Evolutionary conservation across 164 flowering plant genomes (phyloP), one percentile per base, ranked within the genome.

Genomic region (Piper betle): DNA sequence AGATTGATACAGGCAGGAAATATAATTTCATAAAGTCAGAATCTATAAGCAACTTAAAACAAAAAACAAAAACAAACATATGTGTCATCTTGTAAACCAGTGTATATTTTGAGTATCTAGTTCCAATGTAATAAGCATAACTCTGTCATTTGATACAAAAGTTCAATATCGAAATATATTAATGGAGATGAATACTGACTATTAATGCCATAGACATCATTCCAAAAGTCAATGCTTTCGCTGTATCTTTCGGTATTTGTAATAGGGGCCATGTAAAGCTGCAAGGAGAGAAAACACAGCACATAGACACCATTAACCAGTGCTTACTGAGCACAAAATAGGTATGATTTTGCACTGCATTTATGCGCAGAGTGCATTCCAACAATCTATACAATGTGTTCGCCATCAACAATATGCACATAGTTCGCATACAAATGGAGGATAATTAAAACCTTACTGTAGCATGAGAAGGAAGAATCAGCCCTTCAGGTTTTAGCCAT

Each of bases 401-500:
- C 50, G 1, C 15, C 50, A 46, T 46, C 10, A 9, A 12, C 50
- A 46, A 46, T 46, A 46, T 46, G 15, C 12, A 1, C 46, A 6
- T 9, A 10, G 50, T 6, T 12, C 15, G 6, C 10, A 9, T 10
- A 3, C 1, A 11, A 42, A 42, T 0, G 46, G 15, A 13, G 37
- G 18, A 33, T 3, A 48, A 18, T 16, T 25, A 15, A 61, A 40
- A 25, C 1, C 33, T 63, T 85, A 90, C 99, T 73, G 88, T 79
- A 56, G 97, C 97, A 80, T 74, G 75, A 57, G 99, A 90, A 59
- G 99, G 99, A 76, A 94, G 95, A 60, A 91, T 94, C 65, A 94
- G 85, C 65, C 97, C 99, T 68, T 93, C 97, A 77, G 84, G 96
- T 71, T 85, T 94, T 59, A 94, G 80, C 97, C 99, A 94, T 19